Evolutionary conservation across 495 filamentous ascomycete species (phyloP), one percentile per base, ranked within the genome.

Genomic region (Lasiosphaeria ovina): DNA sequence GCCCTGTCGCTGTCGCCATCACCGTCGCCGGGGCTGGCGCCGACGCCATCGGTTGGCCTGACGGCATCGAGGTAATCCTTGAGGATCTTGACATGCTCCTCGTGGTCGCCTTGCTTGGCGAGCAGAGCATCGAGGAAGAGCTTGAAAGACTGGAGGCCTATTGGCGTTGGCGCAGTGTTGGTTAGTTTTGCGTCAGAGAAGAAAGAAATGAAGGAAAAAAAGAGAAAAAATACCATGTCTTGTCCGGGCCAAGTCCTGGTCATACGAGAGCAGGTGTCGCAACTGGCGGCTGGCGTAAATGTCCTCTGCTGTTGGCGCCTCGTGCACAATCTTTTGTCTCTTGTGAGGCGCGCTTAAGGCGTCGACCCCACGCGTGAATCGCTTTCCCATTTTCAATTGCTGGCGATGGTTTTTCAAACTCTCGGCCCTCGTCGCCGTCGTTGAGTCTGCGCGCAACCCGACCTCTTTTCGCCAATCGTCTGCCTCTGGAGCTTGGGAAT

Each of bases 91-190:
- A 80, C 74, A 1, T 63, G 68, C 35, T 62, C 51, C 66, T 81
- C 83, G 60, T 81, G 72, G 58, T 66, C 68, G 61, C 81, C 76
- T 42, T 82, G 78, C 55, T 80, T 76, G 50, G 83, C 80, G 8
- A 80, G 71, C 40, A 93, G 86, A 31, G 79, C 80, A 51, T 87
- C 80, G 24, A 97, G 80, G 57, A 93, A 89, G 14, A 79, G 74
- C 67, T 93, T 94, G 74, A 97, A 89, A 33, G 82, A 86, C 59
- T 85, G 82, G 1, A 96, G 79, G 16, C 85, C 91, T 94, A 51
- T 9, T 38, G 11, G 24, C 24, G 24, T 24, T 24, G 44, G 16
- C 11, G 16, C 10, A 17, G 8, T 16, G n/a, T 0, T 8, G 10
- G 42, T 51, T n/a, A 55, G 47, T 6, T 12, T 16, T 8, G 10